Base-by-base conservation (phyloP, 306 rosid species). In the Cotoneaster glaucophyllus region DNA sequence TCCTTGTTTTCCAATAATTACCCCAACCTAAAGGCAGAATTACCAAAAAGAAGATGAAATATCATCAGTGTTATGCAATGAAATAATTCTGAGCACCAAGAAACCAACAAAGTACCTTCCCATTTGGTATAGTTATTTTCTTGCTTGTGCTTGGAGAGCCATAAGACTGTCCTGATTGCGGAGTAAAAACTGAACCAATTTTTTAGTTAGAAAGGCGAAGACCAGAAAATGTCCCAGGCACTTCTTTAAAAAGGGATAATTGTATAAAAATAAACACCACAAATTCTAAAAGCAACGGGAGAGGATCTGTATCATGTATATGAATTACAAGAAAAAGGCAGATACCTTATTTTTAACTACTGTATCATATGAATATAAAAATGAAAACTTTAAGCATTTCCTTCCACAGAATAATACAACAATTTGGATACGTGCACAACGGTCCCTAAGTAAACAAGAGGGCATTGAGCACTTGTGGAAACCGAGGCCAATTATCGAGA, bases 1-100 rank as follows among this genome's bases (percentile, higher is more conserved):
- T 44, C 89, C 89, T 21, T 78, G 83, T 78, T 80, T 80, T 71
- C 89, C 89, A 54, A 80, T 80, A 61, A 86, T 86, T 59, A 83
- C 72, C 13, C 89, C 89, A 71, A 86, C 87, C 89, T 86, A 59
- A 58, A 67, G 37, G 53, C 9, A 31, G 28, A 74, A 71, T 58
- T 54, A 48, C 8, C 24, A 6, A 11, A 34, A 28, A 17, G 19
- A 29, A 67, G 12, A 50, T 67, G 12, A 26, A 28, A 64, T 14
- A 65, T 22, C 31, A 74, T 50, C 25, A 24, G 45, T 48, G 52
- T 21, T 61, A 41, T 11, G 71, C 41, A 45, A 64, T 4, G 28
- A 41, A 2, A 29, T 2, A 64, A 44, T 52, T 32, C 12, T 13
- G 22, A 39, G 45, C 67, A 54, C 64, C 72, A 74, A 77, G 50